Conservation (phyloP, 2,329 filamentous ascomycete genomes). For the Dothistroma septosporum region DNA sequence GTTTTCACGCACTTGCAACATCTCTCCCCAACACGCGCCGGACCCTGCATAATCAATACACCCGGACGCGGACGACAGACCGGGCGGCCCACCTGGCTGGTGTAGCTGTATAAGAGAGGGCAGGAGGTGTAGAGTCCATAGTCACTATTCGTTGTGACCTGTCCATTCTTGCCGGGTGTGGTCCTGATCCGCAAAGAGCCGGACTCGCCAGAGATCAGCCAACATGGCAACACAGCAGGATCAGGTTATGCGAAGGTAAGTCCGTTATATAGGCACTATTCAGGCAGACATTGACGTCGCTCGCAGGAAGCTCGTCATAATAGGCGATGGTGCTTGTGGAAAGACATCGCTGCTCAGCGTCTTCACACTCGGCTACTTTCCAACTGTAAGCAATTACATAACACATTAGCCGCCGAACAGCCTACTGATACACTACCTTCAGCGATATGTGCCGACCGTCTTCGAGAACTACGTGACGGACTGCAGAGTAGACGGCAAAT, state of each 20-base stretch:
- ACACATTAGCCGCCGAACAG: neutral
- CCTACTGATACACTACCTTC: slow-evolving; percentile 15
- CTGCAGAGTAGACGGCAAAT: slow-evolving; percentile 95
- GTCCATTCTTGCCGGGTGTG: neutral
- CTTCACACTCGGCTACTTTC: slow-evolving; percentile 96
- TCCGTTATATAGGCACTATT: neutral
- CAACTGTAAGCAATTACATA: slow-evolving; percentile 64
- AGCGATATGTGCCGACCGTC: slow-evolving; percentile 72
- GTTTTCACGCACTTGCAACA: neutral
- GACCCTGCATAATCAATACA: slow-evolving; percentile 3
- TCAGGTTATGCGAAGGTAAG: slow-evolving; percentile 39
- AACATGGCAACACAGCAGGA: slow-evolving; percentile 36
- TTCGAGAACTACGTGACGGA: slow-evolving; percentile 99
- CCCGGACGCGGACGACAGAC: neutral
- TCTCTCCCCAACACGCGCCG: neutral
- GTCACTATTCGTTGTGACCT: neutral
- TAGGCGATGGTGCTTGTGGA: slow-evolving; percentile 94
- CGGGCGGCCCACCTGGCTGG: neutral
- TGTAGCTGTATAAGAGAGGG: neutral
- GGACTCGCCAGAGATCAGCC: slow-evolving; percentile 2
- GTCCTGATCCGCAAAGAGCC: slow-evolving; percentile 1
- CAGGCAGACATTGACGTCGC: slow-evolving; percentile 15
- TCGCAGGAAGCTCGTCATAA: slow-evolving; percentile 87
- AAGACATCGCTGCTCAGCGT: slow-evolving; percentile 97
- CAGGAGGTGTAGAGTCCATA: neutral